Percentiles rank a stretch among this genome's conserved stretches.
phyloP scores from a whole-genome alignment of 2,329 filamentous ascomycete genomes.

The Lachnum nothofagi region DNA sequence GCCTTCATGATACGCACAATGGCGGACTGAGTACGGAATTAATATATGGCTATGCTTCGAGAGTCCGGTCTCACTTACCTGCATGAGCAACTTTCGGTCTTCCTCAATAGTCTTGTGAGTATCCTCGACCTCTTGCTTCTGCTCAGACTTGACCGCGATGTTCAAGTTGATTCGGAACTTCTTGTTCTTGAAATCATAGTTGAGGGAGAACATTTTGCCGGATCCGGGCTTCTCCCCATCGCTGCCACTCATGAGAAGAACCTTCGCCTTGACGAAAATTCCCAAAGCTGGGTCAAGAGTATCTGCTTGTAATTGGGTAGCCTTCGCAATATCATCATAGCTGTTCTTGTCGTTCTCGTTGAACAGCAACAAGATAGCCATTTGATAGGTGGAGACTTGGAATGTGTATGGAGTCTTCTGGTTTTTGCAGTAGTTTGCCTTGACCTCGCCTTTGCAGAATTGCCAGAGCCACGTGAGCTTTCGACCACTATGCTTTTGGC shows the following conservation, averaged over 20 bases:
- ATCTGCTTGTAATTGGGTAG: slow-evolving; percentile 74
- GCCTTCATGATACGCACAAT: slow-evolving; percentile 99
- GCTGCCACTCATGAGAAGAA: slow-evolving; percentile 67
- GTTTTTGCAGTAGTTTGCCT: slow-evolving; percentile 84
- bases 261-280: slow-evolving; percentile 89
- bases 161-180: slow-evolving; percentile 97
- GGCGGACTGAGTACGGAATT: slow-evolving; percentile 62
- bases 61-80: slow-evolving; percentile 57
- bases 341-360: slow-evolving; percentile 82
- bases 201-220: slow-evolving; percentile 76
- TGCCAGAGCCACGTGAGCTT: slow-evolving; percentile 99
- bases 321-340: slow-evolving; percentile 81
- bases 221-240: slow-evolving; percentile 70
- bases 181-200: slow-evolving; percentile 96
- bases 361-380: slow-evolving; percentile 91
- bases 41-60: slow-evolving; percentile 18
- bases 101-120: slow-evolving; percentile 99
- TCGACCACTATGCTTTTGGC: slow-evolving; percentile 90
- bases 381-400: slow-evolving; percentile 95
- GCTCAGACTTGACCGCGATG: slow-evolving; percentile 87
- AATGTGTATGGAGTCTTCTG: slow-evolving; percentile 92
- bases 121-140: slow-evolving; percentile 92
- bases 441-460: slow-evolving; percentile 93
- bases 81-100: slow-evolving; percentile 90
- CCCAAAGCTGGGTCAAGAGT: slow-evolving; percentile 79